Evolutionary conservation across 2,329 filamentous ascomycete genomes (phyloP).

Genomic region (Fusarium irregulare): DNA sequence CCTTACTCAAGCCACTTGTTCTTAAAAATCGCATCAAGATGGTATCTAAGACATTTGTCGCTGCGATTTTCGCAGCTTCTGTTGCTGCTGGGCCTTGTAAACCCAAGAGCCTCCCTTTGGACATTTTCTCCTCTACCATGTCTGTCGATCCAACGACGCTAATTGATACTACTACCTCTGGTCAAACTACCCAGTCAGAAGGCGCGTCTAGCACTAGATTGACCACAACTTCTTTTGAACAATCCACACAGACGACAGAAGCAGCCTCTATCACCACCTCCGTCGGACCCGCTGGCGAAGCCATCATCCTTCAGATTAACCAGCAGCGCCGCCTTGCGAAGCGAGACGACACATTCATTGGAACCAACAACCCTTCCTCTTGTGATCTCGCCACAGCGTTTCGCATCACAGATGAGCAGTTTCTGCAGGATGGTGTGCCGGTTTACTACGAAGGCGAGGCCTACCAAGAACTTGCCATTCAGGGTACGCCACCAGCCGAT

Average conservation of each 20-base stretch:
- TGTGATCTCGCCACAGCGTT: not conserved
- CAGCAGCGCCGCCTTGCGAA: not conserved
- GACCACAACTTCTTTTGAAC: not conserved
- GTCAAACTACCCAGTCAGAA: not conserved
- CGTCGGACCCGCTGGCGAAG: not conserved
- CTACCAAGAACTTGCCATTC: not conserved
- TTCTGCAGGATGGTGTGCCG: not conserved
- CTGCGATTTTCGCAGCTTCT: not conserved
- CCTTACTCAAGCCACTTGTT: not conserved
- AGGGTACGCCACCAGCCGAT: not conserved
- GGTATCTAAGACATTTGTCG: not conserved
- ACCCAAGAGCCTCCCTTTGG: not conserved
- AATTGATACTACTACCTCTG: not conserved
- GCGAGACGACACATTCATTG: not conserved
- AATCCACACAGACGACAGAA: not conserved
- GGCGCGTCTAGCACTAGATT: not conserved
- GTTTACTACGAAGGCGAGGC: not conserved
- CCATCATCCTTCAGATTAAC: conserved; percentile 1
- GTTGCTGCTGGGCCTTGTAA: conserved; percentile 15
- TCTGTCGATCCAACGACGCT: not conserved
- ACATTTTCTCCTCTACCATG: not conserved
- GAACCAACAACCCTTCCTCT: not conserved
- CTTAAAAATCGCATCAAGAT: not conserved
- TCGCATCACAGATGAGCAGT: not conserved
- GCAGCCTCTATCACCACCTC: not conserved